phyloP scores from a whole-genome alignment of 73 alveolate species.

The Paramecium biaurelia region DNA sequence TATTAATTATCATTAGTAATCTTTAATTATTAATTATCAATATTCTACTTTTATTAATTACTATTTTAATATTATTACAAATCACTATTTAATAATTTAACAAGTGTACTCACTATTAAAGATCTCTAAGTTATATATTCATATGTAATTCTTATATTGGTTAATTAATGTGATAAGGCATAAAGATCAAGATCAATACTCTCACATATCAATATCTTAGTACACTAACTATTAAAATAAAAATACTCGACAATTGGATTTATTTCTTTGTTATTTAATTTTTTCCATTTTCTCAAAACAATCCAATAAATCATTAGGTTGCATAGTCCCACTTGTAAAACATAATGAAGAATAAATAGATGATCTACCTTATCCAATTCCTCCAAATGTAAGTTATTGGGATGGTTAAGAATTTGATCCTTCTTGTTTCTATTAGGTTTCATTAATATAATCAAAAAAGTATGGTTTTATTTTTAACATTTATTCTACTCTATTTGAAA shows the following conservation, averaged over 20 bases:
- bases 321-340: slow-evolving; percentile 11
- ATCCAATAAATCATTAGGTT: slow-evolving; percentile 28
- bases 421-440: neutral
- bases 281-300: slow-evolving; percentile 38
- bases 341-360: neutral
- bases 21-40: neutral
- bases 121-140: neutral
- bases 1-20: neutral
- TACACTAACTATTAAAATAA: neutral
- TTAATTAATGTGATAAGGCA: slow-evolving; percentile 18
- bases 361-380: neutral
- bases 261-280: neutral
- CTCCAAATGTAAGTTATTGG: slow-evolving; percentile 27
- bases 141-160: neutral
- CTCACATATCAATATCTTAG: slow-evolving; percentile 1
- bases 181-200: neutral
- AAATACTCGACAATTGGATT: neutral
- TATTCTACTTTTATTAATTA: neutral
- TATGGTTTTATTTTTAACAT: neutral
- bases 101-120: neutral
- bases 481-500: neutral
- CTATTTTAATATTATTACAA: neutral
- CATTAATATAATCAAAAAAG: neutral
- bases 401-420: neutral
- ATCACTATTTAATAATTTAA: neutral